A percentile compares a stretch with the other conserved stretches of the same genome.
These are phyloP conservation scores for Candolleomyces eurysporus DNA, from an alignment of 768 basidiomycete genomes.

Conservation along the genomic window DNA sequence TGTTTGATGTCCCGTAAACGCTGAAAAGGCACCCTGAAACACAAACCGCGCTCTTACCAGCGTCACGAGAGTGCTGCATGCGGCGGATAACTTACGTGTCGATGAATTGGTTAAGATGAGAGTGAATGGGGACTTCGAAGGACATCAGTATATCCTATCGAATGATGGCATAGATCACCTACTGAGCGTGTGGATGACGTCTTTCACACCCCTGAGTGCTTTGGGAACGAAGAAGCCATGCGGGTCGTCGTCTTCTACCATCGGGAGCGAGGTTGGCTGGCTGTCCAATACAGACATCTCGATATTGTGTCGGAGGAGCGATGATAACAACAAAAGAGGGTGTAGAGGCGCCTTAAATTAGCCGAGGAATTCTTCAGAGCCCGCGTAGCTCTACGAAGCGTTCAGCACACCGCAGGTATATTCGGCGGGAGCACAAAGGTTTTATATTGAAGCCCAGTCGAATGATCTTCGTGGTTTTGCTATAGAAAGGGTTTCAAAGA, in stretches of 20 bases:
- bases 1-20: constrained; percentile 77
- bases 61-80: neutral
- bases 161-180: neutral
- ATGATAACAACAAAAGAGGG: neutral
- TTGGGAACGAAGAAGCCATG: neutral
- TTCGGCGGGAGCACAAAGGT: neutral
- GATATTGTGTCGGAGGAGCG: neutral
- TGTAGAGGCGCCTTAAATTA: no score
- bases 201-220: constrained; percentile 10
- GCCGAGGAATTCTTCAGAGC: no score
- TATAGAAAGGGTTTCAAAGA: neutral
- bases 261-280: neutral
- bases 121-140: constrained; percentile 35
- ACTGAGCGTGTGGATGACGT: constrained; percentile 15
- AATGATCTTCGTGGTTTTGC: neutral
- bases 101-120: constrained; percentile 45
- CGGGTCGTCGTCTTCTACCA: neutral
- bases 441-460: neutral
- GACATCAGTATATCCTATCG: neutral
- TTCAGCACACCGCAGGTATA: no score
- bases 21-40: constrained; percentile 69
- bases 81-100: constrained; percentile 55
- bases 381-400: no score
- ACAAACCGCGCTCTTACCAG: neutral
- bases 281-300: neutral